phyloP scores from a whole-genome alignment of 768 basidiomycete genomes.

The Rubroboletus pulcherrimus region DNA sequence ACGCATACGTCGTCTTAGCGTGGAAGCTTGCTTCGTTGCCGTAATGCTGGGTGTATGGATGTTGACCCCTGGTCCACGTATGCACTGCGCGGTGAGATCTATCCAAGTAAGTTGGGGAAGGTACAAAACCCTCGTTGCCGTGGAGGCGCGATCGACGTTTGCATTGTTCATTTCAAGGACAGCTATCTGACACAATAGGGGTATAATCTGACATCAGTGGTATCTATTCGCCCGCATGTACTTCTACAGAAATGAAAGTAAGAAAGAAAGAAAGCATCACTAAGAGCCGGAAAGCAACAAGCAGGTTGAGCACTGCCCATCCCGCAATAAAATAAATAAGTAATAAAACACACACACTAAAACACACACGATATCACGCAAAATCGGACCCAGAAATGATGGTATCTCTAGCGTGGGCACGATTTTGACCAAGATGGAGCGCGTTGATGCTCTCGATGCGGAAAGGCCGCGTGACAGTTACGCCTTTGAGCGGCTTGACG shows the following conservation, averaged over 20 bases:
- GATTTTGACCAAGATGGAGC: constrained; percentile 45
- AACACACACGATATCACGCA: background rate
- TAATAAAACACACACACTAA: background rate
- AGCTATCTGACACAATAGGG: background rate
- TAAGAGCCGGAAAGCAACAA: background rate
- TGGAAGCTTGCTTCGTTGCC: background rate
- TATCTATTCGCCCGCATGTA: background rate
- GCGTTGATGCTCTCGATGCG: constrained; percentile 50
- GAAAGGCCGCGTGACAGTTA: constrained; percentile 59
- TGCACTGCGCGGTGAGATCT: background rate
- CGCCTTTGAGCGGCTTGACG: constrained; percentile 56
- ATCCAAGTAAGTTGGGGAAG: background rate
- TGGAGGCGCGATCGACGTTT: background rate
- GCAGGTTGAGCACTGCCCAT: background rate
- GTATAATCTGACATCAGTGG: background rate
- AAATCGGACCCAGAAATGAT: constrained; percentile 55
- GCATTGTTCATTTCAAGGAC: background rate
- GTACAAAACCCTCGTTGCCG: background rate
- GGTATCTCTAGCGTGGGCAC: constrained; percentile 38
- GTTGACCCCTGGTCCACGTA: background rate
- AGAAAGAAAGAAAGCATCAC: background rate
- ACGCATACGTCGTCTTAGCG: background rate
- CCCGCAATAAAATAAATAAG: background rate
- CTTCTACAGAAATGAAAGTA: background rate
- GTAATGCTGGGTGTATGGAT: background rate